phyloP scores from a whole-genome alignment of 2,329 filamentous ascomycete species.

The Penicillium sp. region DNA sequence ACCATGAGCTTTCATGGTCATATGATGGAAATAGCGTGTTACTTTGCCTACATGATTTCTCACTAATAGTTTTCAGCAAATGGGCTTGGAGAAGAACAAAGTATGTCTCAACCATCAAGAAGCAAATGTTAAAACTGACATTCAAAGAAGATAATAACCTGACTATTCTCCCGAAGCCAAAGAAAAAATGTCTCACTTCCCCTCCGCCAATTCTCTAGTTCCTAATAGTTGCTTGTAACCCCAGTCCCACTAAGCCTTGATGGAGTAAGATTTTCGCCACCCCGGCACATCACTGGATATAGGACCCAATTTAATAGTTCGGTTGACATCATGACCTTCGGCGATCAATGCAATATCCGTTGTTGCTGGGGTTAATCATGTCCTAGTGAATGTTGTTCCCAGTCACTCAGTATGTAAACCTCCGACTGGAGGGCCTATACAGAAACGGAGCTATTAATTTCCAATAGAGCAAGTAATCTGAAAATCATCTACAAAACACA shows the following conservation, averaged over 20 bases:
- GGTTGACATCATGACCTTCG: constrained; percentile 4
- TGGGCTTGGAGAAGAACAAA: neutral
- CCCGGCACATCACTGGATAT: neutral
- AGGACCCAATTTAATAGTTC: neutral
- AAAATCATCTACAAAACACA: neutral
- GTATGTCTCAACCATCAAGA: neutral
- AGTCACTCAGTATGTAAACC: neutral
- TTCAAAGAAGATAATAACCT: neutral
- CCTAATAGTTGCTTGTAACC: constrained; percentile 2
- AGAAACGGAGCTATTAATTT: neutral
- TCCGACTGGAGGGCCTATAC: neutral
- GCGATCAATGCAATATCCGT: neutral
- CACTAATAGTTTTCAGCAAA: neutral
- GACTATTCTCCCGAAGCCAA: neutral
- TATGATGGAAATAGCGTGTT: neutral
- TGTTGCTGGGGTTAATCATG: neutral
- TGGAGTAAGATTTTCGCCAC: constrained; percentile 2
- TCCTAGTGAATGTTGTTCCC: neutral
- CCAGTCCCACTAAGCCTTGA: constrained; percentile 2
- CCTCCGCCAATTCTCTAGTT: constrained; percentile 7
- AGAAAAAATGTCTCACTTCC: constrained; percentile 15
- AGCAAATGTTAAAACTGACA: neutral
- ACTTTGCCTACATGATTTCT: neutral
- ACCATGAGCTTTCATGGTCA: neutral
- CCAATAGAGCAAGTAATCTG: neutral